Conservation (phyloP, 1,139 yeast species). For the Arxiozyma slooffiae region DNA sequence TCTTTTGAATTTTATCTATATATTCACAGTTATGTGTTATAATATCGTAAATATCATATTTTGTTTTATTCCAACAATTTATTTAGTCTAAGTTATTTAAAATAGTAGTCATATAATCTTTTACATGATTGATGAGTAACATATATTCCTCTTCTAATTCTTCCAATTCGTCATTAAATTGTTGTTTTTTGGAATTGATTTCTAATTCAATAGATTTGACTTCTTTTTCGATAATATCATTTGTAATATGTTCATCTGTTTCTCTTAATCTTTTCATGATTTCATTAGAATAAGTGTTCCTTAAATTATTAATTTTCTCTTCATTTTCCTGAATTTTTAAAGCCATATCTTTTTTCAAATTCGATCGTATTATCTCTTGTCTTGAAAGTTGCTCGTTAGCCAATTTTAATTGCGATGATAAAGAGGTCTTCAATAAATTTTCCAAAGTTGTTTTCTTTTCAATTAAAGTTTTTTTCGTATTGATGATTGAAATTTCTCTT, state of each 20-base stretch:
- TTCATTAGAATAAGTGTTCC: conserved; percentile 19
- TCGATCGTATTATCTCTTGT: conserved; percentile 15
- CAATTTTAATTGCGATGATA: not conserved
- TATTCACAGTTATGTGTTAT: not conserved
- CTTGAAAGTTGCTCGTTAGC: conserved; percentile 22
- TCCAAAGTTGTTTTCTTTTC: conserved; percentile 1
- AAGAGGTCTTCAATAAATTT: not conserved
- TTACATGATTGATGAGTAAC: conserved; percentile 21
- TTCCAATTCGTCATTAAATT: conserved; percentile 20
- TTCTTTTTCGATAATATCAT: conserved; percentile 19
- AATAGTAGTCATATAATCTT: conserved; percentile 24
- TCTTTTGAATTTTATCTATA: not conserved
- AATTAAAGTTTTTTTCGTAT: conserved; percentile 19
- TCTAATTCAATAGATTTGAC: conserved; percentile 18
- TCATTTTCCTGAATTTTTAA: conserved; percentile 16
- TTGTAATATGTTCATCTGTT: conserved; percentile 21
- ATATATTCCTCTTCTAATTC: conserved; percentile 25
- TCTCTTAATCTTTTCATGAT: conserved; percentile 19
- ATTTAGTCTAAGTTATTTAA: conserved; percentile 7
- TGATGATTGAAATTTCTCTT: conserved; percentile 19
- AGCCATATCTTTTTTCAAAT: conserved; percentile 13
- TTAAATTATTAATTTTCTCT: conserved; percentile 14
- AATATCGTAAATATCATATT: conserved; percentile 5
- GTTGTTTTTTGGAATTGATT: conserved; percentile 13
- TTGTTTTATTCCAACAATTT: conserved; percentile 2